Percentiles rank a stretch among this genome's conserved stretches.
Evolutionary conservation across 495 filamentous ascomycete species (phyloP).

Genomic region (Antarctomyces pellizariae): DNA sequence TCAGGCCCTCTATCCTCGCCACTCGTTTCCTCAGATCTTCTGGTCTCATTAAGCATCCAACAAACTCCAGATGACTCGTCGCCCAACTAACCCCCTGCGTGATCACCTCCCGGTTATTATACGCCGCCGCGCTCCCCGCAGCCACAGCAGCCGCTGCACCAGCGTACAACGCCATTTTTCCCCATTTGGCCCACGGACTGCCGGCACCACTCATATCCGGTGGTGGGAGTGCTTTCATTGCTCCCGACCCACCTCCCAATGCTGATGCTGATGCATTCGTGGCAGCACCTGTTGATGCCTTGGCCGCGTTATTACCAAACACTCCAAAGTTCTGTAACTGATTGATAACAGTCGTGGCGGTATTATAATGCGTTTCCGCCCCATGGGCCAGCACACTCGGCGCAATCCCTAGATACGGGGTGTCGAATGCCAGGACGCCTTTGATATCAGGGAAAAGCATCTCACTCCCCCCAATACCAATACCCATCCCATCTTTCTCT

Average conservation of each 20-base stretch:
- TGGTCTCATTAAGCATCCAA: slow-evolving; percentile 60
- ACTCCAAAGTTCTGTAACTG: slow-evolving; percentile 24
- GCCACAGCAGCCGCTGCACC: slow-evolving; percentile 61
- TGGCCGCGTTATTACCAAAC: slow-evolving; percentile 7
- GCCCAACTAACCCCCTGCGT: slow-evolving; percentile 42
- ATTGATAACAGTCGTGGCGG: slow-evolving; percentile 41
- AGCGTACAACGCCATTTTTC: slow-evolving; percentile 60
- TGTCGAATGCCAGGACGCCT: slow-evolving; percentile 85
- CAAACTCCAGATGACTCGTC: slow-evolving; percentile 81
- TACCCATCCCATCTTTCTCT: slow-evolving; percentile 9
- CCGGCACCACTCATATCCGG: no score
- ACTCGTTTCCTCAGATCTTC: slow-evolving; percentile 54
- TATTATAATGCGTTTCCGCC: slow-evolving; percentile 65
- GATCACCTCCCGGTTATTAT: slow-evolving; percentile 59
- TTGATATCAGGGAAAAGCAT: slow-evolving; percentile 52
- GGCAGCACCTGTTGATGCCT: no score
- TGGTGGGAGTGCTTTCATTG: slow-evolving; percentile 7
- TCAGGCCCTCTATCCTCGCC: slow-evolving; percentile 28
- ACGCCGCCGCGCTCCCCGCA: slow-evolving; percentile 72
- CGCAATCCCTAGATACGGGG: slow-evolving; percentile 75
- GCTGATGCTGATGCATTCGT: slow-evolving; percentile 18
- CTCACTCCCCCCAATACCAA: slow-evolving; percentile 6
- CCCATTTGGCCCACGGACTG: slow-evolving; percentile 37
- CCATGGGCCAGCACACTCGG: slow-evolving; percentile 76
- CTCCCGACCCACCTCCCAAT: slow-evolving; percentile 11